A percentile compares a stretch with the other conserved stretches of the same genome.
Evolutionary conservation across 768 basidiomycete species (phyloP).

Genomic region (Termitomyces sp.): DNA sequence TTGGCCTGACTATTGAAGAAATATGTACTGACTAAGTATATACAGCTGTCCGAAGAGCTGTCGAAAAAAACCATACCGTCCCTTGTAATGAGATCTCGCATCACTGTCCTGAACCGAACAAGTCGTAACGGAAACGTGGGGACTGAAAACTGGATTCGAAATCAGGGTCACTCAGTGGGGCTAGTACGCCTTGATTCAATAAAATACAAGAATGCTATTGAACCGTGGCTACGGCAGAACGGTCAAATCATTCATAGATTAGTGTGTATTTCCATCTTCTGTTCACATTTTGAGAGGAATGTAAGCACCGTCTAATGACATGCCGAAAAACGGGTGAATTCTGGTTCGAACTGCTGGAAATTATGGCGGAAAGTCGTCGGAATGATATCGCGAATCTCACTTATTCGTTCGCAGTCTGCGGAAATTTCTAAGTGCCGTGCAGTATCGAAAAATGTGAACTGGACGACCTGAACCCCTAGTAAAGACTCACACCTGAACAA

Average conservation of each 20-base stretch:
- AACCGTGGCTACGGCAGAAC: neutral
- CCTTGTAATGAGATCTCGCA: neutral
- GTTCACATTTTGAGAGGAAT: too few species aligned
- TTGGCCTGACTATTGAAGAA: neutral
- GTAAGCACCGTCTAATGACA: too few species aligned
- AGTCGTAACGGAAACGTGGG: neutral
- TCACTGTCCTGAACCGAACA: neutral
- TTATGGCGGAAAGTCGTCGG: too few species aligned
- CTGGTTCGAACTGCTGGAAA: too few species aligned
- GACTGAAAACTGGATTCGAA: neutral
- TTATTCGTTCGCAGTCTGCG: too few species aligned
- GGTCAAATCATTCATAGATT: neutral
- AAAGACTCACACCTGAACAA: neutral
- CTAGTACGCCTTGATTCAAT: neutral
- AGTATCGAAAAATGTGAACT: too few species aligned
- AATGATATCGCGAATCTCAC: too few species aligned
- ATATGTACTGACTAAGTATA: neutral
- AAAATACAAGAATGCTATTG: neutral
- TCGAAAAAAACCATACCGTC: neutral
- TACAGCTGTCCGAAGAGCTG: neutral
- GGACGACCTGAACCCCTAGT: neutral
- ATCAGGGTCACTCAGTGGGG: slow-evolving; percentile 1
- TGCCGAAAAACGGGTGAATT: too few species aligned
- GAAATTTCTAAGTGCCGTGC: too few species aligned
- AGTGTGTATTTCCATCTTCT: neutral